Evolutionary conservation across 345 rosid species (phyloP), one percentile per base, ranked within the genome.

Genomic region (Citrus medica): DNA sequence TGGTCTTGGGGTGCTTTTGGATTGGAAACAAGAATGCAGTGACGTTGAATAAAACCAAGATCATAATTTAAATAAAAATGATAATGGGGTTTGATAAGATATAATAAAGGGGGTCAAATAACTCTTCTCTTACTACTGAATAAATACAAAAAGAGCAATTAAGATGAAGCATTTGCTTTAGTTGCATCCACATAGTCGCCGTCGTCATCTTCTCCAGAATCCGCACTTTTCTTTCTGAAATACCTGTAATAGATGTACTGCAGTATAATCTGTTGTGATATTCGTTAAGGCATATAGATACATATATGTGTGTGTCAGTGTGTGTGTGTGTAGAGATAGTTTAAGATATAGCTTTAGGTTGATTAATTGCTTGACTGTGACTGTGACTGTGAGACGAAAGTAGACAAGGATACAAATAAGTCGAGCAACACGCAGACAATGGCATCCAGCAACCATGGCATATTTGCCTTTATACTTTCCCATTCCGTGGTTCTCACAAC

Each of bases 371-470:
- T 46, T 46, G 51, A 13, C 51, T 46, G 51, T 13, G 48, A 10
- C 48, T 42, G 14, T 10, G 51, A 13, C 51, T 3, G 51, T 46
- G 51, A 46, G 51, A 46, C 51, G 14, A 46, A 9, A 76, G 22
- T 53, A 53, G 33, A 27, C 24, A 79, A 96, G 99, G 98, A 96
- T 96, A 96, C 99, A 59, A 94, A 92, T 68, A 90, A 84, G 84
- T 96, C 99, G 7, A 96, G 97, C 13, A 69, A 80, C 72, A 92
- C 99, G 71, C 99, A 96, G 73, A 91, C 97, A 19, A 83, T 81
- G 16, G 98, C 97, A 77, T 96, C 99, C 76, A 95, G 88, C 87
- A 96, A 79, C 99, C 99, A 96, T 76, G 99, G 87, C 86, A 96
- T 78, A 84, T 94, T 96, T 10, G 98, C 87, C 84, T 90, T 87